Evolutionary conservation across 768 basidiomycete species (phyloP).

Genomic region (Suillus weaverae): DNA sequence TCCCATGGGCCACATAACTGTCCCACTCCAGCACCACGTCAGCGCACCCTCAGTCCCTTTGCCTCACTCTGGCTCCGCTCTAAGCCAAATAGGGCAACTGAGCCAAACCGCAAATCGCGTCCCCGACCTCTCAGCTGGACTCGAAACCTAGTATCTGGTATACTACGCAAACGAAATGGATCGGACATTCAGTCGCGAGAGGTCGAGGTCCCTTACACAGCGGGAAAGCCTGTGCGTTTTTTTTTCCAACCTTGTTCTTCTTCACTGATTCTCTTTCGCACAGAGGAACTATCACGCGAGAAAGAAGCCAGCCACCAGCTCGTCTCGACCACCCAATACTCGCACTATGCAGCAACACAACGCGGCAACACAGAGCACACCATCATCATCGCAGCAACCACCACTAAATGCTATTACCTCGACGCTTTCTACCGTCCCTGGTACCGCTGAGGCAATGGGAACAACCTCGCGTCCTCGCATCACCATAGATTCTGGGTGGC

Average conservation of each 20-base stretch:
- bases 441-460: neutral
- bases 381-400: neutral
- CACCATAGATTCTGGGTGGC: neutral
- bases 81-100: neutral
- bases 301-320: neutral
- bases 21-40: neutral
- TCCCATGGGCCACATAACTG: neutral
- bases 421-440: too few relatives aligned
- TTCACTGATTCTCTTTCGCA: neutral
- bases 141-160: neutral
- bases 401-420: neutral
- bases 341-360: too few relatives aligned
- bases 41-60: too few relatives aligned
- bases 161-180: neutral
- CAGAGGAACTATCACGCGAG: neutral
- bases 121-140: neutral
- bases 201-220: neutral
- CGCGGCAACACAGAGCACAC: too few relatives aligned
- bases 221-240: neutral
- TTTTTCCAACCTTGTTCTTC: neutral
- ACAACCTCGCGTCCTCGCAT: neutral
- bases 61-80: neutral
- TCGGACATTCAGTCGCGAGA: neutral
- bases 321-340: too few relatives aligned
- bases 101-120: neutral